Conservation (phyloP, 306 rosid genomes). For the Acmispon strigosus region DNA sequence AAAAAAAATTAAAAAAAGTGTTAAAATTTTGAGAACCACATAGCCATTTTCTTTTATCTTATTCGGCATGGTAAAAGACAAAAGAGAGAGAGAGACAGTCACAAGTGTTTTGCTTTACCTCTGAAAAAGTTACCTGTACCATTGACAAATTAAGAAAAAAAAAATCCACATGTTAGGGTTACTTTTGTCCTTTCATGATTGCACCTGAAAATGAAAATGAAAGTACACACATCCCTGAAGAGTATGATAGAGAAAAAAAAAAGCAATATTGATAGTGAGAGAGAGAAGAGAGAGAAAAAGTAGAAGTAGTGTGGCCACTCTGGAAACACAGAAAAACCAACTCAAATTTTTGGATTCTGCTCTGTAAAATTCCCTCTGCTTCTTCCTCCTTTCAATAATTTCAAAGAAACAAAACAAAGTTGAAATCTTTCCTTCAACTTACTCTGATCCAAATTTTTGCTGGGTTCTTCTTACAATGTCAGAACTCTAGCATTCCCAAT, state of each 20-base stretch:
- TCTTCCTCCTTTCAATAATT: conserved; percentile 5
- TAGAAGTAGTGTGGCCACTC: conserved; percentile 24
- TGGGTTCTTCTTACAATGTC: conserved; percentile 33
- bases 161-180: conserved; percentile 12
- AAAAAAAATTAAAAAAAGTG: too few species aligned
- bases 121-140: conserved; percentile 20
- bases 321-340: conserved; percentile 41
- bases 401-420: neutral
- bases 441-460: conserved; percentile 6
- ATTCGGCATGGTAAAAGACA: too few species aligned
- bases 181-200: conserved; percentile 28
- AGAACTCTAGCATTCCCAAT: conserved; percentile 33
- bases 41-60: too few species aligned
- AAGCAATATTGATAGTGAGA: neutral
- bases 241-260: neutral
- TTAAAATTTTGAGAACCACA: too few species aligned
- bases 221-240: neutral
- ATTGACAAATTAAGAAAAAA: conserved; percentile 12
- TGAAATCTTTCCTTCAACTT: neutral
- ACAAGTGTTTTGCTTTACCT: neutral
- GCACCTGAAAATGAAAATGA: neutral
- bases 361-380: conserved; percentile 37
- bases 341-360: conserved; percentile 41
- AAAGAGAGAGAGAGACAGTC: too few species aligned
- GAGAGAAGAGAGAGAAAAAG: neutral